A percentile compares a stretch with the other conserved stretches of the same genome.
These are phyloP conservation scores for Cladosporium sp. DNA, from an alignment of 2,329 filamentous ascomycete species.

Conservation along the genomic window DNA sequence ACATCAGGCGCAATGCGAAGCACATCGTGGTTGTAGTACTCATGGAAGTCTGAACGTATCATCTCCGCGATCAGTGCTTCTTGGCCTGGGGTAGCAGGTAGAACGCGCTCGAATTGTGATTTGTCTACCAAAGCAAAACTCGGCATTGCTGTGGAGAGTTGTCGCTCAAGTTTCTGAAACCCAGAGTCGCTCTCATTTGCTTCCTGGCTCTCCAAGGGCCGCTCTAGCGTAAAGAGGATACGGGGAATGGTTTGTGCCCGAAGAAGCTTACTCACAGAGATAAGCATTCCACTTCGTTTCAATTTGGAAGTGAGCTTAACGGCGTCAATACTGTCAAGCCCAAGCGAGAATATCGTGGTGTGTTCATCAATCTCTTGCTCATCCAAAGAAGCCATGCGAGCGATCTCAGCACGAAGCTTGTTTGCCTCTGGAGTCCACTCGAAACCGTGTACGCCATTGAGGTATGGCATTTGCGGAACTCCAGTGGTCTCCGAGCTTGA, in stretches of 20 bases:
- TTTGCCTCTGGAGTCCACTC: slow-evolving; percentile 55
- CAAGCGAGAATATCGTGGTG: slow-evolving; percentile 72
- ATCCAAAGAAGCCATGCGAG: slow-evolving; percentile 54
- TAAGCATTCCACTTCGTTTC: slow-evolving; percentile 52
- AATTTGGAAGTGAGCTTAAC: slow-evolving; percentile 77
- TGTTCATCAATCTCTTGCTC: slow-evolving; percentile 49
- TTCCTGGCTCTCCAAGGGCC: slow-evolving; percentile 5
- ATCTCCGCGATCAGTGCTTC: slow-evolving; percentile 83
- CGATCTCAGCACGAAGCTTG: slow-evolving; percentile 57
- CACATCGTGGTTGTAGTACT: slow-evolving; percentile 84
- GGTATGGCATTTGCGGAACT: slow-evolving; percentile 1
- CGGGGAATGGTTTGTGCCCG: slow-evolving; percentile 61
- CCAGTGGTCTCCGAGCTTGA: not conserved
- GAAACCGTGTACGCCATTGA: slow-evolving; percentile 39
- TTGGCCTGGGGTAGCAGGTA: slow-evolving; percentile 78
- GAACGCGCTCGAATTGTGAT: slow-evolving; percentile 49
- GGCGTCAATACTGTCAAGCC: slow-evolving; percentile 86
- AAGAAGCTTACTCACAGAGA: slow-evolving; percentile 75
- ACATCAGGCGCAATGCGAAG: slow-evolving; percentile 54
- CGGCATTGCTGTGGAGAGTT: slow-evolving; percentile 9
- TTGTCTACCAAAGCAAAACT: slow-evolving; percentile 12
- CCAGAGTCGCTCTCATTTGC: slow-evolving; percentile 8
- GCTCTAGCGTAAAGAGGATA: slow-evolving; percentile 43
- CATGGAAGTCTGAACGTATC: slow-evolving; percentile 64
- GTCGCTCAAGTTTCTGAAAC: slow-evolving; percentile 2